Evolutionary conservation across 345 rosid species (phyloP).

Genomic region (Syzygium oleosum): DNA sequence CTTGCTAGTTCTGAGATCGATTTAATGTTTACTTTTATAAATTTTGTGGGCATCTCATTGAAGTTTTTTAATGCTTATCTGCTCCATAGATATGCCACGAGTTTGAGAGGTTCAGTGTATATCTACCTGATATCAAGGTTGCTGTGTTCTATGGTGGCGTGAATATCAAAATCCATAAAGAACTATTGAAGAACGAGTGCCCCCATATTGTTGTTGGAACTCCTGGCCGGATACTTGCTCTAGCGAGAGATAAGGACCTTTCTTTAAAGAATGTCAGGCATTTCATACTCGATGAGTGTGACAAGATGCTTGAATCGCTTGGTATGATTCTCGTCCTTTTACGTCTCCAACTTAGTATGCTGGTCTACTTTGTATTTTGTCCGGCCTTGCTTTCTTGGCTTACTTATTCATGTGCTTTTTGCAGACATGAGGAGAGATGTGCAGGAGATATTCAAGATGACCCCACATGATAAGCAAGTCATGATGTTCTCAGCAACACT

Average conservation of each 20-base stretch:
- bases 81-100: constrained; percentile 75
- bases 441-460: constrained; percentile 99
- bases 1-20: background rate
- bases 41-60: background rate
- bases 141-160: constrained; percentile 98
- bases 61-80: background rate
- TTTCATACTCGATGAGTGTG: constrained; percentile 98
- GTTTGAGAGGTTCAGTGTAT: constrained; percentile 95
- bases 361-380: background rate
- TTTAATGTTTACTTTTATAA: background rate
- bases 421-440: constrained; percentile 98
- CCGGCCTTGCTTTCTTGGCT: background rate
- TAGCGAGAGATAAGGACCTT: constrained; percentile 87
- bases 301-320: constrained; percentile 99
- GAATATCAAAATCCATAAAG: constrained; percentile 81
- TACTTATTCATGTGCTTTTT: background rate
- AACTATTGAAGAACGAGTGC: constrained; percentile 90
- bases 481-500: constrained; percentile 99
- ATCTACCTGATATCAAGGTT: constrained; percentile 82
- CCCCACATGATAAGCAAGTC: constrained; percentile 99
- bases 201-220: constrained; percentile 99
- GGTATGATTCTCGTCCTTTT: constrained; percentile 25
- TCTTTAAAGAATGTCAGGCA: constrained; percentile 99
- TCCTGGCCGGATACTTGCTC: constrained; percentile 88
- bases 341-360: background rate